Evolutionary conservation across 257 asterid species (phyloP).

Genomic region (Nicotiana attenuata): DNA sequence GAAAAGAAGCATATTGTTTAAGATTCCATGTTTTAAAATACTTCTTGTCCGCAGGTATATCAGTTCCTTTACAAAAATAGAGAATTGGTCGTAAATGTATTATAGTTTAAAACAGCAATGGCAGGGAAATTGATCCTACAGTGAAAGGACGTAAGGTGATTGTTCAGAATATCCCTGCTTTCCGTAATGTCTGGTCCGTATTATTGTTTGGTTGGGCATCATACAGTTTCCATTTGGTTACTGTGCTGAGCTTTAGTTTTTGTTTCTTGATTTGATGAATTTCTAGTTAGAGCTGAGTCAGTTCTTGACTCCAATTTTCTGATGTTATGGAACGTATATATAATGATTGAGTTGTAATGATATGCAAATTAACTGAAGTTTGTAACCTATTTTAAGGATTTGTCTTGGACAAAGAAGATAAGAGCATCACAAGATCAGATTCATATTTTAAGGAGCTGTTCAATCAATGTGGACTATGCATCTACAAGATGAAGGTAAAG

Average conservation of each 20-base stretch:
- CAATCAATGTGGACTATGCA: conserved; percentile 64
- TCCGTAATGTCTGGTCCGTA: not conserved
- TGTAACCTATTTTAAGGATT: conserved; percentile 42
- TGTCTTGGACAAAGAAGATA: conserved; percentile 87
- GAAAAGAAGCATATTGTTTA: not conserved
- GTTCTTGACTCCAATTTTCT: not conserved
- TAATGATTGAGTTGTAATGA: not conserved
- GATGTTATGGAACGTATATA: not conserved
- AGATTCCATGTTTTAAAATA: too few species aligned
- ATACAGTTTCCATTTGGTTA: not conserved
- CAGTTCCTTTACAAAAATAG: too few species aligned
- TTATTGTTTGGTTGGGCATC: not conserved
- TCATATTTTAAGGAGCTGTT: conserved; percentile 81
- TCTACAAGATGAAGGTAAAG: conserved; percentile 67
- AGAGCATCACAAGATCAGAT: conserved; percentile 89
- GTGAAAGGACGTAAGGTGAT: not conserved
- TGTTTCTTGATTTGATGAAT: not conserved
- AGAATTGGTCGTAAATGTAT: not conserved
- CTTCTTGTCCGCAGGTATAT: not conserved
- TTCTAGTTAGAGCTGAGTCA: not conserved
- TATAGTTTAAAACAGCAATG: not conserved
- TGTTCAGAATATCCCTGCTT: not conserved
- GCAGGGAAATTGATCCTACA: not conserved
- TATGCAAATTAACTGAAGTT: not conserved
- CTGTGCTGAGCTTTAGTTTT: not conserved